Evolutionary conservation across 805 yeast genomes (phyloP), one percentile per base, ranked within the genome.

Genomic region (Spathaspora passalidarum): DNA sequence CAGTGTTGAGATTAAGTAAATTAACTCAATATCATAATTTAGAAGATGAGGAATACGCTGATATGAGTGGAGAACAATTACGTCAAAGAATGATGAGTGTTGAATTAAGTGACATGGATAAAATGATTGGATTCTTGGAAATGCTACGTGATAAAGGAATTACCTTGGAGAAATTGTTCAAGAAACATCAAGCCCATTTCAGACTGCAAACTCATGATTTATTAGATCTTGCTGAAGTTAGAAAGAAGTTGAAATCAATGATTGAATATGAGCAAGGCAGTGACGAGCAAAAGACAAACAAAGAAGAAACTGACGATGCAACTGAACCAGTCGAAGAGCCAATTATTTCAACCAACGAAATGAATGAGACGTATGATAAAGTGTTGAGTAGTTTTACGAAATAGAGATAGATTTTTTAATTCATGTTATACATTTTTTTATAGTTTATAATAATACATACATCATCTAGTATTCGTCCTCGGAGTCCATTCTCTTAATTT

Each of bases 61-160:
- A 52, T 2, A 46, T 62, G 14, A 56, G 68, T 1, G 76, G 76
- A 4, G 75, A 72, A 46, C 72, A 69, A 21, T 65, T 72, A 42
- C 56, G 76, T 11, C 52, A 57, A 44, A 63, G 60, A 46, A 53
- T 72, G 26, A 53, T 60, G 32, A 56, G 60, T 13, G 57, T 62
- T 22, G 65, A 64, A 48, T 57, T 68, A 19, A 51, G 54, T 17
- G 73, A 70, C 46, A 55, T 70, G 38, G 71, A 67, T 40, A 56
- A 62, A 38, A 60, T 68, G 19, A 62, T 69, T 14, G 61, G 55
- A 13, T 62, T 62, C 40, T 58, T 72, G 26, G 59, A 56, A 11
- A 50, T 50, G n/a, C 60, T 69, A 38, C 63, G 65, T 44, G 55
- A 59, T 29, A 49, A 59, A 37, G 73, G 74, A 1, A 53, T 70